Evolutionary conservation across 108 stramenopile genomes (phyloP).

Genomic region (Hondaea fermentalgiana): DNA sequence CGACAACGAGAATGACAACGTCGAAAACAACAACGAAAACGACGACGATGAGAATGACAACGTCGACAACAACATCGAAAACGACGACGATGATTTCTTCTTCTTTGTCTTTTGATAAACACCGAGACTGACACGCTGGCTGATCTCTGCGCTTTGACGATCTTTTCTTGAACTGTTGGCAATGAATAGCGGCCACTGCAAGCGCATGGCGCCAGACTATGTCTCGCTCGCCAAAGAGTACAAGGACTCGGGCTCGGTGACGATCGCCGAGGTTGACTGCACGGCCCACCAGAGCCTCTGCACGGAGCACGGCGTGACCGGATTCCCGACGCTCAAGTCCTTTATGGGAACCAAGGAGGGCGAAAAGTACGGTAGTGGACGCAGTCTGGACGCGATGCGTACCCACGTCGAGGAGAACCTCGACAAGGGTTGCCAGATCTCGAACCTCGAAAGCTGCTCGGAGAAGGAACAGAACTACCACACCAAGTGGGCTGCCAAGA

Average conservation of each 20-base stretch:
- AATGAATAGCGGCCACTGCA: conserved; percentile 26
- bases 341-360: conserved; percentile 29
- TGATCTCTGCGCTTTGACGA: too few relatives aligned
- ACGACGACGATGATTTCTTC: too few relatives aligned
- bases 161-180: background rate
- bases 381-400: conserved; percentile 24
- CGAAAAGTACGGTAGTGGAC: conserved; percentile 35
- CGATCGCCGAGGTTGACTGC: conserved; percentile 39
- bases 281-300: conserved; percentile 17
- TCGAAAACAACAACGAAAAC: too few relatives aligned
- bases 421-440: background rate
- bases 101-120: too few relatives aligned
- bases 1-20: too few relatives aligned
- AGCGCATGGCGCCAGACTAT: conserved; percentile 38
- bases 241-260: conserved; percentile 20
- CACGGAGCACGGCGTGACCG: conserved; percentile 29
- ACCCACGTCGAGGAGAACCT: conserved; percentile 32
- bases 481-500: background rate
- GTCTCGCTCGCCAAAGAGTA: background rate
- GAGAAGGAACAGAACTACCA: background rate
- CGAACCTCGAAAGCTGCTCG: background rate
- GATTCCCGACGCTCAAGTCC: conserved; percentile 42
- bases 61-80: too few relatives aligned
- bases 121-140: too few relatives aligned
- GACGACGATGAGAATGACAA: too few relatives aligned